phyloP scores from a whole-genome alignment of 805 yeast species.

The Kuraishia molischiana region DNA sequence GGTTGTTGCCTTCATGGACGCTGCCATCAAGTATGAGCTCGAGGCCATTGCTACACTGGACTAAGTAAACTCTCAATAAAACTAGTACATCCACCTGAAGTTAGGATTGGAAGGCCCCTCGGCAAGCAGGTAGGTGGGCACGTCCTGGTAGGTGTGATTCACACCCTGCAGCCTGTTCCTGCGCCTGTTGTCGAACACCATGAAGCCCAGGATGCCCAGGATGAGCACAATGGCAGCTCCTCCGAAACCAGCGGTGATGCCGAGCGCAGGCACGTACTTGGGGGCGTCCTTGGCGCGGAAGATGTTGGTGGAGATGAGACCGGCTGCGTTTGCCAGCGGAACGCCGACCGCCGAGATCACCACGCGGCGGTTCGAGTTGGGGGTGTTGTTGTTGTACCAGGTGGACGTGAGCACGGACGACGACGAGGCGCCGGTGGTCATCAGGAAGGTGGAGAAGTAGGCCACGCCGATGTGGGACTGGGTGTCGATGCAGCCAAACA shows the following conservation, averaged over 20 bases:
- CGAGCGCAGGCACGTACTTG: slow-evolving; percentile 39
- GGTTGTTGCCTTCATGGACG: slow-evolving; percentile 37
- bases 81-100: slow-evolving; percentile 38
- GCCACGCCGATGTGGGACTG: slow-evolving; percentile 30
- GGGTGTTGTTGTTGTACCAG: slow-evolving; percentile 38
- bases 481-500: slow-evolving; percentile 34
- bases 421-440: slow-evolving; percentile 39
- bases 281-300: slow-evolving; percentile 44
- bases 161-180: slow-evolving; percentile 31
- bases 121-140: slow-evolving; percentile 29
- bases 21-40: slow-evolving; percentile 35
- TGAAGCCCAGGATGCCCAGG: slow-evolving; percentile 18
- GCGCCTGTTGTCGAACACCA: slow-evolving; percentile 31
- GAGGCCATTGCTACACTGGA: slow-evolving; percentile 30
- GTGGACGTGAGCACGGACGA: slow-evolving; percentile 40
- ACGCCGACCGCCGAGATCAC: slow-evolving; percentile 39
- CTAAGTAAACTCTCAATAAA: too few species aligned
- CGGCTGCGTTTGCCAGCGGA: slow-evolving; percentile 49
- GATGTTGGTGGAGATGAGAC: slow-evolving; percentile 42
- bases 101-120: slow-evolving; percentile 36
- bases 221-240: slow-evolving; percentile 29
- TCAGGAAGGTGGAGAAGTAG: slow-evolving; percentile 32
- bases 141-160: slow-evolving; percentile 25
- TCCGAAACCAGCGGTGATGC: slow-evolving; percentile 35
- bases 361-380: slow-evolving; percentile 34